phyloP scores from a whole-genome alignment of 1,139 yeast species.

The Schizosaccharomyces versatilis region DNA sequence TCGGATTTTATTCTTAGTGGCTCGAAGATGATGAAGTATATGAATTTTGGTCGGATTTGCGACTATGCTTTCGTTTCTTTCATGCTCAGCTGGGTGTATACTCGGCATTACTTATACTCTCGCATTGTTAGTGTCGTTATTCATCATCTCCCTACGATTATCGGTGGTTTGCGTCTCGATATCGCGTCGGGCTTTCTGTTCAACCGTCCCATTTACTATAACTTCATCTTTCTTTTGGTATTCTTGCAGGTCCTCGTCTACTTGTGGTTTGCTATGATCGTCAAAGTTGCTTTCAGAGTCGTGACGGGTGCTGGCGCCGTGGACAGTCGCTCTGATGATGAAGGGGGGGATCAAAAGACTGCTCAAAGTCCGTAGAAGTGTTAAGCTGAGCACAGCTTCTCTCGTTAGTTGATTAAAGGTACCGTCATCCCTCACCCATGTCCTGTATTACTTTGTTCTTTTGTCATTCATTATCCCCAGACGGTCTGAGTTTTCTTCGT shows the following conservation, averaged over 20 bases:
- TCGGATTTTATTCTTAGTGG: constrained; percentile 47
- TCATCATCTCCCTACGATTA: constrained; percentile 16
- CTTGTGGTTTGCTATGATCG: constrained; percentile 56
- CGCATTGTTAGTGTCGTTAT: constrained; percentile 30
- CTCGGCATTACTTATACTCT: constrained; percentile 57
- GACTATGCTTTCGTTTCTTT: constrained; percentile 51
- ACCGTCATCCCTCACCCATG: no score
- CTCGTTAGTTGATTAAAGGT: no score
- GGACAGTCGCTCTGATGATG: constrained; percentile 68
- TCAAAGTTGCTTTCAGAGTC: constrained; percentile 47
- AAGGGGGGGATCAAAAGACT: constrained; percentile 20
- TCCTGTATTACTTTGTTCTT: no score
- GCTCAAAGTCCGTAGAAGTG: background rate
- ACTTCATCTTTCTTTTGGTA: constrained; percentile 35
- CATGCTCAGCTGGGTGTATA: constrained; percentile 42
- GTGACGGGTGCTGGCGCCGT: constrained; percentile 52
- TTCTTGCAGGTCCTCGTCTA: constrained; percentile 45
- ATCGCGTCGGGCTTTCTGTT: constrained; percentile 28
- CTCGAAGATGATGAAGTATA: constrained; percentile 61
- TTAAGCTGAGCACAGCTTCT: no score
- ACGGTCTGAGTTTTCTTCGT: no score
- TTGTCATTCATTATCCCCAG: no score
- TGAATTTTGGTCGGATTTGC: constrained; percentile 37
- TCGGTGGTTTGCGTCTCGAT: constrained; percentile 12
- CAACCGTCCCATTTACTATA: constrained; percentile 29